Evolutionary conservation across 2,329 filamentous ascomycete genomes (phyloP), one percentile per base, ranked within the genome.

Genomic region (Niveomyces coronatus): DNA sequence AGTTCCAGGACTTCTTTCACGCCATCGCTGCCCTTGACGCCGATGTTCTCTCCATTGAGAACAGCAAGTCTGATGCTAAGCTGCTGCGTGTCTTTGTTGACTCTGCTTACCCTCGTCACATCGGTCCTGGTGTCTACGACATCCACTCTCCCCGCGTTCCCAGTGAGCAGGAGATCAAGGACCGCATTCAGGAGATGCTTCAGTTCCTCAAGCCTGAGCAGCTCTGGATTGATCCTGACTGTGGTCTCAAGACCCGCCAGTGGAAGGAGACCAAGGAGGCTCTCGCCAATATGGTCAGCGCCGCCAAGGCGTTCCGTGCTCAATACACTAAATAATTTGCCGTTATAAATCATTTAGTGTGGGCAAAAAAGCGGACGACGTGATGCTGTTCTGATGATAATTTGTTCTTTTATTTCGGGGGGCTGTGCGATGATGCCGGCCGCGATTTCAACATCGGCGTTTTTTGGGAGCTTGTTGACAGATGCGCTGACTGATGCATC

Each of bases 1-100:
- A 98, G 77, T 98, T 98, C 85, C 91, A 98, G 73, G 91, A 98
- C 76, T 98, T 98, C 79, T 98, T 98, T 87, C 86, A 96, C 70
- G 91, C 91, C 69, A 98, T 98, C 55, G 86, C 91, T 49, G 89
- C 91, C 45, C 82, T 98, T 49, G 91, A 98, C 62, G 89, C 91
- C 47, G 91, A 98, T 68, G 91, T 98, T 47, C 81, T 98, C 57
- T 94, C 85, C 60, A 98, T 98, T 55, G 91, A 98, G 82, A 98
- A 98, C 85, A 93, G 85, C 83, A 98, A 98, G 83, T 94, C 85
- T 55, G 91, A 98, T 58, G 91, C 91, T 61, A 98, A 98, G 83
- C 82, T 98, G 53, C 83, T 98, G 62, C 84, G 89, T 70, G 91
- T 98, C 65, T 98, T 98, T 62, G 85, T 95, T 53, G 89, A 96